A percentile compares a stretch with the other conserved stretches of the same genome.
These are phyloP conservation scores for Aspergillus cavernicola DNA, from an alignment of 495 filamentous ascomycete species.

Conservation along the genomic window DNA sequence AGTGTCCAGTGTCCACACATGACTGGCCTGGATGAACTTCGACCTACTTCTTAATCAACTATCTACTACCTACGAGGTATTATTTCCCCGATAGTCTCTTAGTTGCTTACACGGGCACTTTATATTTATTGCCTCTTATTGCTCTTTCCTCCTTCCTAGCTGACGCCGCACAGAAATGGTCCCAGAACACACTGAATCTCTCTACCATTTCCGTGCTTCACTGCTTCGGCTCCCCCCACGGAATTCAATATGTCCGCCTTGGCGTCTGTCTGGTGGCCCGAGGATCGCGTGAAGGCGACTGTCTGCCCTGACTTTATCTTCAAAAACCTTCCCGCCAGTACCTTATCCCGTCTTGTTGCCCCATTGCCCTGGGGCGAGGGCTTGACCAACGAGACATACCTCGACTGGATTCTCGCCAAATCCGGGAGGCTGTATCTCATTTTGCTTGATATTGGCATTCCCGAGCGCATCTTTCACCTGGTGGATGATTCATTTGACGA, in stretches of 20 bases:
- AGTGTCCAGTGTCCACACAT: background rate
- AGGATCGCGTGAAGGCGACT: constrained; percentile 68
- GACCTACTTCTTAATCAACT: background rate
- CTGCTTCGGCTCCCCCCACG: constrained; percentile 16
- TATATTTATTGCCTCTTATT: constrained; percentile 6
- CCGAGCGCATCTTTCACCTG: constrained; percentile 80
- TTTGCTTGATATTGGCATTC: constrained; percentile 71
- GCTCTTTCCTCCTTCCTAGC: background rate
- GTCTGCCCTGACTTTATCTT: constrained; percentile 68
- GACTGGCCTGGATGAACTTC: background rate
- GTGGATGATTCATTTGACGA: constrained; percentile 88
- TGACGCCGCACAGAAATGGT: constrained; percentile 11
- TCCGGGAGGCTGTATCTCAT: constrained; percentile 80
- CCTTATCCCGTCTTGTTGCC: constrained; percentile 62
- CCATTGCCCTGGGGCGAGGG: constrained; percentile 80
- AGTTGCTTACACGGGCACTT: constrained; percentile 2
- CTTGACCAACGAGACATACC: constrained; percentile 84
- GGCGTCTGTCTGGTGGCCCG: constrained; percentile 72
- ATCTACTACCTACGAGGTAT: constrained; percentile 1
- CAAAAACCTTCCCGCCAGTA: constrained; percentile 60
- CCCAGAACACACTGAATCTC: background rate
- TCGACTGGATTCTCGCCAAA: constrained; percentile 84
- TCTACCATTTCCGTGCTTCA: background rate
- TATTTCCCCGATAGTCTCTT: background rate
- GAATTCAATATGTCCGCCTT: constrained; percentile 25